phyloP scores from a whole-genome alignment of 2,329 filamentous ascomycete genomes.

The Triangularia verruculosa region DNA sequence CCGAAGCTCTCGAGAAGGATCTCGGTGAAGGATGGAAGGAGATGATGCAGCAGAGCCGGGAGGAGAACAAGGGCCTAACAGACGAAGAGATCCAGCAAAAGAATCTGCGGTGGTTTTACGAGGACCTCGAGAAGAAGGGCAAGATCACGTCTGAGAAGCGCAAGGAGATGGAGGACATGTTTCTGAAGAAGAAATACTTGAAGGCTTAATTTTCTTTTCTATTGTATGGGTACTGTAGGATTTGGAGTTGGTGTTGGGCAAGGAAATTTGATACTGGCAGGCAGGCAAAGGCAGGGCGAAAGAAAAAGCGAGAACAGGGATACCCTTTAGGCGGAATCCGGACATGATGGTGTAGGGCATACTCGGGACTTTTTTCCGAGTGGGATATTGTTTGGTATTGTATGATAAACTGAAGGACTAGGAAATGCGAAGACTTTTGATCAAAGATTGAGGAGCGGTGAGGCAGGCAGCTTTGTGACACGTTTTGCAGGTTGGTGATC shows the following conservation, averaged over 20 bases:
- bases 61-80: conserved; percentile 15
- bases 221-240: neutral
- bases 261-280: neutral
- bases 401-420: neutral
- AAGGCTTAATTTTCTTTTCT: conserved; percentile 5
- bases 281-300: neutral
- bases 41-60: conserved; percentile 17
- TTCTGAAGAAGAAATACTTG: conserved; percentile 11
- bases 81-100: conserved; percentile 14
- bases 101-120: conserved; percentile 23
- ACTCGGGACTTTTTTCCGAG: neutral
- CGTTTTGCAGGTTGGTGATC: neutral
- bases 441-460: neutral
- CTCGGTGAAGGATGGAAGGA: conserved; percentile 20
- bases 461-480: neutral
- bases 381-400: neutral
- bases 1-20: conserved; percentile 13
- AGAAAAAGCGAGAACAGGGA: conserved; percentile 7
- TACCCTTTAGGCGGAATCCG: conserved; percentile 7
- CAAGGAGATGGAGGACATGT: conserved; percentile 11
- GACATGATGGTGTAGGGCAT: neutral
- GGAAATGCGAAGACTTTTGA: neutral
- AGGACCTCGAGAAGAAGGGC: conserved; percentile 15
- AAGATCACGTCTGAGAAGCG: conserved; percentile 16
- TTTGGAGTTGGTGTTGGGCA: conserved; percentile 1